Evolutionary conservation across 2,329 filamentous ascomycete genomes (phyloP).

Genomic region (Colletotrichum spinosum): DNA sequence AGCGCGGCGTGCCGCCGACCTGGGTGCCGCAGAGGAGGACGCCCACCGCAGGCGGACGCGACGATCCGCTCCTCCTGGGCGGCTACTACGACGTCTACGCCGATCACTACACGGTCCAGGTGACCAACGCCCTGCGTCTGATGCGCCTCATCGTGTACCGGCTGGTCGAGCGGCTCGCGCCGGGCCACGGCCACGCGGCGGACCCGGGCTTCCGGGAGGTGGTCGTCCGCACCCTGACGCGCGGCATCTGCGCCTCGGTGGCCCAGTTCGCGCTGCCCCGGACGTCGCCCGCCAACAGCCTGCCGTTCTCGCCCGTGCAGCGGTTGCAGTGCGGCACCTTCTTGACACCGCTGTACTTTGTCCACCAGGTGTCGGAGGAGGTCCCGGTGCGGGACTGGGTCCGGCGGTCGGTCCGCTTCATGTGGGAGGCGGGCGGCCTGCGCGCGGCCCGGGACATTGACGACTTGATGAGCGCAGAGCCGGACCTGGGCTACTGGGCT

Average conservation of each 20-base stretch:
- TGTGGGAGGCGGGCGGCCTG: conserved; percentile 38
- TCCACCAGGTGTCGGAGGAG: conserved; percentile 34
- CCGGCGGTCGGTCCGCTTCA: conserved; percentile 28
- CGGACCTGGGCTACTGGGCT: conserved; percentile 38
- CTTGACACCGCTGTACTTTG: conserved; percentile 38
- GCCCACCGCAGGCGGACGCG: too few species aligned
- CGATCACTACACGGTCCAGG: too few species aligned
- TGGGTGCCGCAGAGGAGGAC: too few species aligned
- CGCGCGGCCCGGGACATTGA: conserved; percentile 34
- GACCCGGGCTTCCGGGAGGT: too few species aligned
- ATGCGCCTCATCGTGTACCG: too few species aligned
- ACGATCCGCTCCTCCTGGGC: too few species aligned
- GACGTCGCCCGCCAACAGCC: conserved; percentile 13
- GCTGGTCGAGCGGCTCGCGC: too few species aligned
- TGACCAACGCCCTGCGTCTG: too few species aligned
- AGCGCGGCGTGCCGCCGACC: too few species aligned
- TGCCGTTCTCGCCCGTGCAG: conserved; percentile 39
- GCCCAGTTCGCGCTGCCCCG: conserved; percentile 38
- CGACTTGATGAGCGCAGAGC: conserved; percentile 19
- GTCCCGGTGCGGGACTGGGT: conserved; percentile 32
- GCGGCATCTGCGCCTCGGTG: conserved; percentile 39
- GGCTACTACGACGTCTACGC: too few species aligned
- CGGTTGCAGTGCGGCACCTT: conserved; percentile 39
- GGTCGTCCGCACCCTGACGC: conserved; percentile 11
- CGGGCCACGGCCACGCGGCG: too few species aligned